These are phyloP conservation scores for Mikania micrantha DNA, from an alignment of 129 eudicot genomes.

Conservation along the genomic window DNA sequence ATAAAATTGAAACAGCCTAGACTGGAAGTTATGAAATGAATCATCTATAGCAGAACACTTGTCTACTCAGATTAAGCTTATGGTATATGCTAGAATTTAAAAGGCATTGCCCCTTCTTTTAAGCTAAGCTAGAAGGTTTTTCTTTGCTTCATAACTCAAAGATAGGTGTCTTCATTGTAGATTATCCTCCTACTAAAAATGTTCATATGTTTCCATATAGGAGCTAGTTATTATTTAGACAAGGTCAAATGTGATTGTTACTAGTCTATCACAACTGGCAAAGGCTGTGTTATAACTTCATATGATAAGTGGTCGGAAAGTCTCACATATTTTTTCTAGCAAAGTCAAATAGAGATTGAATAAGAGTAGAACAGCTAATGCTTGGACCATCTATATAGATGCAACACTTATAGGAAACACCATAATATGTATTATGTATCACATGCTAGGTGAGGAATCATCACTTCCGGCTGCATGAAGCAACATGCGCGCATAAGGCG, in stretches of 20 bases:
- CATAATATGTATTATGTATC: not conserved
- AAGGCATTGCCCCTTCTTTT: not conserved
- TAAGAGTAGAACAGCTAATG: not conserved
- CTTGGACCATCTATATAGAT: not conserved
- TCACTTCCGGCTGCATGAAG: too few species aligned
- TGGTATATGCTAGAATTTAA: not conserved
- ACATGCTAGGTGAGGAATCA: too few species aligned
- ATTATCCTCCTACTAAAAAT: too few species aligned
- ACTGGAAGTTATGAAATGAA: not conserved
- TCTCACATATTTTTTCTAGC: not conserved
- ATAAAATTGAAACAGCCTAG: not conserved
- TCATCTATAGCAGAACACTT: not conserved
- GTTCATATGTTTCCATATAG: too few species aligned
- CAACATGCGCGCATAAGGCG: too few species aligned
- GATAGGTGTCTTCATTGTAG: not conserved
- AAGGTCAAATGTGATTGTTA: too few species aligned
- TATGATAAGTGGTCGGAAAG: not conserved
- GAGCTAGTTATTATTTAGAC: too few species aligned
- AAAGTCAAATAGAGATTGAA: not conserved
- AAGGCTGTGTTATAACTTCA: not conserved
- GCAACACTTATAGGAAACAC: not conserved
- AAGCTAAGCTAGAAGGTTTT: not conserved
- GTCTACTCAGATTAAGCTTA: not conserved
- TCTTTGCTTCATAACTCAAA: not conserved
- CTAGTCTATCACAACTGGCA: too few species aligned